Base-by-base conservation (phyloP, 495 filamentous ascomycete genomes). In the Aspergillus affinis region DNA sequence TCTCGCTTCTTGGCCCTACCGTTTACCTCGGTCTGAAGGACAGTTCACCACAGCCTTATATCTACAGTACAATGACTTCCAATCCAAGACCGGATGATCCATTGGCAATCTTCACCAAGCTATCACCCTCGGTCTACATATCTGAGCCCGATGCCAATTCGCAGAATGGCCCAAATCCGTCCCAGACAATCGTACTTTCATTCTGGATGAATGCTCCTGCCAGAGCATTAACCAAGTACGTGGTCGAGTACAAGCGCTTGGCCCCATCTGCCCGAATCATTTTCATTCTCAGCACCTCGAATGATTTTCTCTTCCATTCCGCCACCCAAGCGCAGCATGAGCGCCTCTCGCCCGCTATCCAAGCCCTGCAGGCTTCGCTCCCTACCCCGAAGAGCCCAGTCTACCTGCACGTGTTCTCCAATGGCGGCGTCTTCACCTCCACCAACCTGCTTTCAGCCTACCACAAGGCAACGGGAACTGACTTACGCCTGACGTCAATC, bases 191-290 rank as follows among this genome's bases (percentile, higher is more conserved):
- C 32, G 54, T 80, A 54, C 60, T 78, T 32, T 67, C 72, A 9
- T 78, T 80, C 58, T 80, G 77, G 77, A 76, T 78, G 73, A 76
- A 77, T 53, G 77, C 77, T 5, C 70, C 68, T 15, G 59, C 75
- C 7, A 71, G 75, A 9, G 68, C 75, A 5, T 55, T 75, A 17
- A 65, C 67, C 52, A 78, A 78, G 64, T 80, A 77, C 48, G 65
- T 75, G 13, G 48, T 65, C 13, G 68, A 75, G 46, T 80, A 80
- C 54, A 62, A 64, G 26, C 68, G 65, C 17, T 61, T 78, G 45
- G 61, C 65, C 12, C 77, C 77, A 10, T 54, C 62, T 15, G 69
- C 76, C n/a, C 68, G 70, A n/a, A 77, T 80, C 26, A 64, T 80
- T 46, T 73, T 77, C 58, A 61, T 78, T 18, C 70, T 68, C 30